Evolutionary conservation across 768 basidiomycete species (phyloP).

Genomic region (Tricholoma matsutake): DNA sequence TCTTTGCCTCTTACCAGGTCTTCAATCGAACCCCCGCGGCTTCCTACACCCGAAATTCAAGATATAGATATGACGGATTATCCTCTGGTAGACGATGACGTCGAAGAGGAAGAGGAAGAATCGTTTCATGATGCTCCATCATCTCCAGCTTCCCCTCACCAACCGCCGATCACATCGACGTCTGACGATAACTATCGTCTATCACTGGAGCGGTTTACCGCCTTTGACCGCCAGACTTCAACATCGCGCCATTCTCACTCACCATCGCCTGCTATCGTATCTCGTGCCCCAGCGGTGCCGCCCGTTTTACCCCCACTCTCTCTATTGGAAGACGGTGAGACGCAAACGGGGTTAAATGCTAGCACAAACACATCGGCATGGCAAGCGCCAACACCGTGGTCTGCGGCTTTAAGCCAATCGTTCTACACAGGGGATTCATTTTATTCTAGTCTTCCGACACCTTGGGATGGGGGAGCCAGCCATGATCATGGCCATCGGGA

Average conservation of each 20-base stretch:
- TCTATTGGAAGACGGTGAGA: slow-evolving; percentile 19
- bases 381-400: background rate
- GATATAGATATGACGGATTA: slow-evolving; percentile 53
- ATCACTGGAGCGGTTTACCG: slow-evolving; percentile 50
- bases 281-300: slow-evolving; percentile 27
- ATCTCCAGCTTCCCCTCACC: slow-evolving; percentile 4
- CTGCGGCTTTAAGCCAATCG: background rate
- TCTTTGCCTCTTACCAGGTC: slow-evolving; percentile 14
- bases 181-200: slow-evolving; percentile 38
- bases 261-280: slow-evolving; percentile 6
- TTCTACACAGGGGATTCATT: background rate
- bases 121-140: background rate
- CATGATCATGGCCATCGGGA: background rate
- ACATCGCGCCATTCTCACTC: slow-evolving; percentile 41
- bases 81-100: slow-evolving; percentile 16
- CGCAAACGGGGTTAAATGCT: background rate
- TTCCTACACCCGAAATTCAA: slow-evolving; percentile 45
- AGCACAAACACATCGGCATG: background rate
- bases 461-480: background rate
- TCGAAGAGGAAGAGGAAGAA: background rate
- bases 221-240: slow-evolving; percentile 52
- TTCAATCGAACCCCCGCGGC: slow-evolving; percentile 31
- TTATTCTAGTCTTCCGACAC: background rate
- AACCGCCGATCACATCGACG: slow-evolving; percentile 6
- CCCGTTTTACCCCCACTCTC: slow-evolving; percentile 35